phyloP scores from a whole-genome alignment of 2,329 filamentous ascomycete genomes.

The Colletotrichum musicola region DNA sequence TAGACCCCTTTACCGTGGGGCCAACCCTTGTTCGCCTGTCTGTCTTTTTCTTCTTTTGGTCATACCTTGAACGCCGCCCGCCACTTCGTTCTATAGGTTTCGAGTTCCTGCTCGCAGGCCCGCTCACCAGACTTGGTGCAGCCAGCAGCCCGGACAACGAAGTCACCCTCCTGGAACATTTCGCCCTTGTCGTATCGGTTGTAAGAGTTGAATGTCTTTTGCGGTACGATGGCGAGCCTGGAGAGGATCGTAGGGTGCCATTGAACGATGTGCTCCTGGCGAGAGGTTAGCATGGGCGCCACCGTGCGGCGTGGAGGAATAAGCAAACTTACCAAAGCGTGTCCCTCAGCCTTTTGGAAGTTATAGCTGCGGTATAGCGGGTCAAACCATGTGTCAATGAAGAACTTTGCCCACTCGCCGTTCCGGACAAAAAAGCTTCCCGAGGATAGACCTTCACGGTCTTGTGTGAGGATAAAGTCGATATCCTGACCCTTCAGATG shows the following conservation, averaged over 20 bases:
- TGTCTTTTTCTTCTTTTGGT: slow-evolving; percentile 50
- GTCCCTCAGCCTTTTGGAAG: slow-evolving; percentile 93
- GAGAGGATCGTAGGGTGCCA: slow-evolving; percentile 98
- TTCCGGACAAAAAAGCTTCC: slow-evolving; percentile 84
- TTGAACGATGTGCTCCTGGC: slow-evolving; percentile 86
- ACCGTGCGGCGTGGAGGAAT: slow-evolving; percentile 24
- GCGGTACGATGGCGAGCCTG: slow-evolving; percentile 89
- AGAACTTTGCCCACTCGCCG: slow-evolving; percentile 92
- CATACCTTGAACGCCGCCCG: slow-evolving; percentile 57
- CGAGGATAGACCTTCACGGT: slow-evolving; percentile 81
- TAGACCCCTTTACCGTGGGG: slow-evolving; percentile 8
- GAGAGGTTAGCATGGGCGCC: slow-evolving; percentile 1
- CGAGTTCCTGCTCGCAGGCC: slow-evolving; percentile 80
- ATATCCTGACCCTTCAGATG: slow-evolving; percentile 83
- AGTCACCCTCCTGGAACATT: slow-evolving; percentile 83
- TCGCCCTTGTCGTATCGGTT: slow-evolving; percentile 66
- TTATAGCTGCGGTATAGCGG: slow-evolving; percentile 94
- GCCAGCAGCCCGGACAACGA: slow-evolving; percentile 82
- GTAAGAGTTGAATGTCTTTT: slow-evolving; percentile 86
- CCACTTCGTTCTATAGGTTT: slow-evolving; percentile 62
- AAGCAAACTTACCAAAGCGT: slow-evolving; percentile 78
- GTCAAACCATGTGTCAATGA: slow-evolving; percentile 96
- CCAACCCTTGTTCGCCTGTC: not conserved
- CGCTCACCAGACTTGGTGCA: slow-evolving; percentile 72
- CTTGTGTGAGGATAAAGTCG: slow-evolving; percentile 87